phyloP scores from a whole-genome alignment of 768 basidiomycete species.

The Termitomyces sp. region DNA sequence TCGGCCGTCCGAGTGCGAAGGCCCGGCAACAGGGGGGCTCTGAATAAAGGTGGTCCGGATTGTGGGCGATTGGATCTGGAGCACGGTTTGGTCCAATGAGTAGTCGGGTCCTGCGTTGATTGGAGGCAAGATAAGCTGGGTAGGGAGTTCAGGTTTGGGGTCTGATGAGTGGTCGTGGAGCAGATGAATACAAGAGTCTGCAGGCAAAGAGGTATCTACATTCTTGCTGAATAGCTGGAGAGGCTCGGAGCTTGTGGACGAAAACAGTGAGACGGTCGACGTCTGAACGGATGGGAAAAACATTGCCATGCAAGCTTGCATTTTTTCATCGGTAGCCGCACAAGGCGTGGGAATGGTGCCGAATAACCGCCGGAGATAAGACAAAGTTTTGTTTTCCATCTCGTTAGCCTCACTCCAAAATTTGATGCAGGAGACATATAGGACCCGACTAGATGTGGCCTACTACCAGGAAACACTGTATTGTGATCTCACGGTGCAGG shows the following conservation, averaged over 20 bases:
- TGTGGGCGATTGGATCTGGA: conserved; percentile 78
- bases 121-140: conserved; percentile 39
- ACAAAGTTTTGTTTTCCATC: background rate
- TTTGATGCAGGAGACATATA: background rate
- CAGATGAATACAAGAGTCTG: conserved; percentile 62
- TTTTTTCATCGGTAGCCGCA: background rate
- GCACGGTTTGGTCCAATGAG: conserved; percentile 56
- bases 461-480: too few species aligned
- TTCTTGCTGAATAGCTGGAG: conserved; percentile 47
- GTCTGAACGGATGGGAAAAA: conserved; percentile 58
- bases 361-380: background rate
- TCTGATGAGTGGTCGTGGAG: conserved; percentile 52
- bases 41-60: conserved; percentile 62
- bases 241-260: conserved; percentile 62
- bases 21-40: conserved; percentile 37
- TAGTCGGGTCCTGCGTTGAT: conserved; percentile 21
- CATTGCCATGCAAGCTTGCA: conserved; percentile 33
- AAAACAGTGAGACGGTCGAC: conserved; percentile 64
- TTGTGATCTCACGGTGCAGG: background rate
- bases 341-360: background rate
- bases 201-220: conserved; percentile 42
- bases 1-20: conserved; percentile 2
- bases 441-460: background rate
- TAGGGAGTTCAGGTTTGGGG: conserved; percentile 44
- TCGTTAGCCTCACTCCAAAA: too few species aligned